Percentiles rank a stretch among this genome's conserved stretches.
phyloP scores from a whole-genome alignment of 2,329 filamentous ascomycete genomes.

The Trichoderma pleuroti region DNA sequence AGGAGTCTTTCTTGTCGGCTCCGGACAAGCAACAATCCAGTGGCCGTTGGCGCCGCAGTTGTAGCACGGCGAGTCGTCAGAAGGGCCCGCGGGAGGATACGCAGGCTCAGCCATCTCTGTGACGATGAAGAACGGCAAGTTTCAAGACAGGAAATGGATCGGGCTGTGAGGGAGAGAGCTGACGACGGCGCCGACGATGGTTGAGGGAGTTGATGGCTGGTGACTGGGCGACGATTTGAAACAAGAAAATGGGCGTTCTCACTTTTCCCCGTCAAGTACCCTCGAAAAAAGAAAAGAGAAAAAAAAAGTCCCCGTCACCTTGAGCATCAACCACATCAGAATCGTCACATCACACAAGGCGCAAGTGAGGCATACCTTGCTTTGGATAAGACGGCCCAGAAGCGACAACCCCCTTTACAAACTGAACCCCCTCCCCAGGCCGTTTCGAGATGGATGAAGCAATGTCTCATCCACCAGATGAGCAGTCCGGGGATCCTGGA shows the following conservation, averaged over 20 bases:
- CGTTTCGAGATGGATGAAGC: constrained; percentile 20
- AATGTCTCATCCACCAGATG: constrained; percentile 23
- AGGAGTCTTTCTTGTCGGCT: constrained; percentile 45
- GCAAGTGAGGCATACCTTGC: constrained; percentile 17
- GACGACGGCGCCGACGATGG: not conserved
- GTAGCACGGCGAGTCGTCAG: constrained; percentile 46
- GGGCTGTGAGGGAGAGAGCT: not conserved
- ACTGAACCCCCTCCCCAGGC: constrained; percentile 27
- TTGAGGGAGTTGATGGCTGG: constrained; percentile 1
- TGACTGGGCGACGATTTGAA: not conserved
- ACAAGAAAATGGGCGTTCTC: not conserved
- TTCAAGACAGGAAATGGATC: not conserved
- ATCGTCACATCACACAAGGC: constrained; percentile 9
- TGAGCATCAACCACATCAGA: constrained; percentile 12
- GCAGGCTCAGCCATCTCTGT: constrained; percentile 31
- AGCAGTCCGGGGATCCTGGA: not conserved
- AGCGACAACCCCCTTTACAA: constrained; percentile 6
- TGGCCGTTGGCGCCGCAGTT: constrained; percentile 52
- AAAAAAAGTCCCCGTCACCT: not conserved
- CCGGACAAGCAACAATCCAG: constrained; percentile 52
- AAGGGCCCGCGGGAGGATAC: constrained; percentile 29
- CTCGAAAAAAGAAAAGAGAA: not conserved
- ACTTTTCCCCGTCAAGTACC: not conserved
- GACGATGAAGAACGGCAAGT: not conserved
- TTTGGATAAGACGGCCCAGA: constrained; percentile 14